Evolutionary conservation across 2,329 filamentous ascomycete species (phyloP).

Genomic region (Pseudogymnoascus sp.): DNA sequence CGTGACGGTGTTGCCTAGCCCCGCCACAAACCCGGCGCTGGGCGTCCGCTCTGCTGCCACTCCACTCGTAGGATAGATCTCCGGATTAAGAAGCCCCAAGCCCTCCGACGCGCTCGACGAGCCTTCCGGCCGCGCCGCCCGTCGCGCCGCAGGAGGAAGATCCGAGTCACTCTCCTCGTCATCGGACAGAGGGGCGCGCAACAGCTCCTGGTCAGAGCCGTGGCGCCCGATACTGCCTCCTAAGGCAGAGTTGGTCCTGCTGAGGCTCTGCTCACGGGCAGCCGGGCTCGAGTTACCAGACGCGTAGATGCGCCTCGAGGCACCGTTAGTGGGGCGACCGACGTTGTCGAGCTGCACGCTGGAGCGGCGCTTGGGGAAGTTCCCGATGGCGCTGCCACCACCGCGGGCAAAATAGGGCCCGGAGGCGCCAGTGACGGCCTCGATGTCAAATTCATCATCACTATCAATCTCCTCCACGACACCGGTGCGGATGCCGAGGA

Average conservation of each 20-base stretch:
- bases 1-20: slow-evolving; percentile 37
- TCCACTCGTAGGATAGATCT: slow-evolving; percentile 13
- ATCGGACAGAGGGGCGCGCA: slow-evolving; percentile 38
- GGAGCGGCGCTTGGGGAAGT: slow-evolving; percentile 58
- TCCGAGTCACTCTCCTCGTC: slow-evolving; percentile 62
- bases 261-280: slow-evolving; percentile 38
- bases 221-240: slow-evolving; percentile 32
- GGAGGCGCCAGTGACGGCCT: slow-evolving; percentile 26
- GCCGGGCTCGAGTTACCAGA: slow-evolving; percentile 30
- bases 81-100: background rate
- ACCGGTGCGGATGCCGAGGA: slow-evolving; percentile 89
- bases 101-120: slow-evolving; percentile 34
- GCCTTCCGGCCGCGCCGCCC: slow-evolving; percentile 17
- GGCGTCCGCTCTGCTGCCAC: slow-evolving; percentile 34
- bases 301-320: slow-evolving; percentile 28
- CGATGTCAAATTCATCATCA: slow-evolving; percentile 97
- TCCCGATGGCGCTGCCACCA: slow-evolving; percentile 64
- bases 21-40: slow-evolving; percentile 11
- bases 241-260: slow-evolving; percentile 42
- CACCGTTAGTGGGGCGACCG: slow-evolving; percentile 38
- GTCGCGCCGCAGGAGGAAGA: slow-evolving; percentile 51
- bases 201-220: slow-evolving; percentile 51
- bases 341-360: slow-evolving; percentile 48
- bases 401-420: slow-evolving; percentile 76
- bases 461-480: slow-evolving; percentile 96